These are phyloP conservation scores for Oxyria digyna DNA, from an alignment of 148 eudicot species.

Conservation along the genomic window DNA sequence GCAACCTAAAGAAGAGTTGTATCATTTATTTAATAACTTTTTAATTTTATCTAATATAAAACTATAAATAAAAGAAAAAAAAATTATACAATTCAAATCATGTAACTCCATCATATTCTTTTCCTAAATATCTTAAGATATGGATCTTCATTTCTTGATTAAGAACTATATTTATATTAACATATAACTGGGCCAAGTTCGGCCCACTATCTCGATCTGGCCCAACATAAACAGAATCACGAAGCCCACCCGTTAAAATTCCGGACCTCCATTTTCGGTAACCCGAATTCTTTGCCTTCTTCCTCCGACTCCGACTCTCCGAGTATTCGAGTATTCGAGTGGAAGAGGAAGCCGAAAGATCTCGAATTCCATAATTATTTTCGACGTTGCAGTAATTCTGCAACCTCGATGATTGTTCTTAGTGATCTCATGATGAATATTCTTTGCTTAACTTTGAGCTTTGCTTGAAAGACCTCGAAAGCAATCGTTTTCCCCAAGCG, in stretches of 20 bases:
- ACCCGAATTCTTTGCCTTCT: background rate
- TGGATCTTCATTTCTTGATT: no score
- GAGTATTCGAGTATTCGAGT: no score
- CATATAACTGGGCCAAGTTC: background rate
- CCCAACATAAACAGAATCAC: background rate
- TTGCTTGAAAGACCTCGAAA: background rate
- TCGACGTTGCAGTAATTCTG: background rate
- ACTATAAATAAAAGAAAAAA: no score
- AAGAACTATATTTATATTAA: no score
- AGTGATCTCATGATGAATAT: background rate
- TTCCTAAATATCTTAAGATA: no score
- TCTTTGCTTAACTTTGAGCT: background rate
- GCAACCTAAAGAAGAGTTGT: no score
- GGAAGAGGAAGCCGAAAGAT: background rate
- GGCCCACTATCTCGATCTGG: background rate
- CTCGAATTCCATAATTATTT: no score
- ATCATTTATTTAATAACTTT: no score
- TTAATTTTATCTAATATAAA: no score
- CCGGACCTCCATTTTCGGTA: background rate
- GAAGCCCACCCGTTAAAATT: background rate
- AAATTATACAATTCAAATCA: no score
- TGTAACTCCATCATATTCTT: no score
- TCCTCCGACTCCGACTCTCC: background rate
- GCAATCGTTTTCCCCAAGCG: background rate
- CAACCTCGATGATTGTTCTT: background rate